Conservation (phyloP, 1,284 basidiomycete genomes). For the Pseudozyma tsukubaensis region DNA sequence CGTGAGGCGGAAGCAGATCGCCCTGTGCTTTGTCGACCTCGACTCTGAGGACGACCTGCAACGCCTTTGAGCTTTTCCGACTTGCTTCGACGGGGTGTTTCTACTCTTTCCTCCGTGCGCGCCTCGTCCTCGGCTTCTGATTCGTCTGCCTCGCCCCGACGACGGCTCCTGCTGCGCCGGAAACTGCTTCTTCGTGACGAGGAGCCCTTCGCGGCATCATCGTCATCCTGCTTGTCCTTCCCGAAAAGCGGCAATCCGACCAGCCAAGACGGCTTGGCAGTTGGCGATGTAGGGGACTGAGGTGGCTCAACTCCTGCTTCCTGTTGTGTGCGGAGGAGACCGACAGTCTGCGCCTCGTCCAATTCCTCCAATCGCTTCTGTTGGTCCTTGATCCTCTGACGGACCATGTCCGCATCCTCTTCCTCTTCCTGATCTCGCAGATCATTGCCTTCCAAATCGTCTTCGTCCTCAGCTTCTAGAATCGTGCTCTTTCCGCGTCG, state of each 20-base stretch:
- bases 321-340: slow-evolving; percentile 36
- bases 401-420: slow-evolving; percentile 27
- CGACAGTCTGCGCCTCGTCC: slow-evolving; percentile 42
- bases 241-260: slow-evolving; percentile 37
- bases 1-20: slow-evolving; percentile 36
- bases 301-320: slow-evolving; percentile 40
- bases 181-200: slow-evolving; percentile 25
- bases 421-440: slow-evolving; percentile 24
- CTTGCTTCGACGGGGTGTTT: slow-evolving; percentile 16
- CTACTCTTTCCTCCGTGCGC: not conserved
- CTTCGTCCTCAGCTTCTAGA: slow-evolving; percentile 8
- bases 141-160: not conserved
- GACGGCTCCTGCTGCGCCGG: slow-evolving; percentile 3
- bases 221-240: not conserved
- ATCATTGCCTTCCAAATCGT: not conserved
- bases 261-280: slow-evolving; percentile 17
- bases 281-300: slow-evolving; percentile 9
- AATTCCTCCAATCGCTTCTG: slow-evolving; percentile 39
- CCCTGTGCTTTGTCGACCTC: not conserved
- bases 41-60: not conserved
- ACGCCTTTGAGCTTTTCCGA: slow-evolving; percentile 21
- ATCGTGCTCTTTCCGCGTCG: slow-evolving; percentile 10
- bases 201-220: not conserved
- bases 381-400: slow-evolving; percentile 34
- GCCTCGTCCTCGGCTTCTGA: not conserved